Evolutionary conservation across 2,329 filamentous ascomycete species (phyloP), one percentile per base, ranked within the genome.

Genomic region (Aspergillus piperis): DNA sequence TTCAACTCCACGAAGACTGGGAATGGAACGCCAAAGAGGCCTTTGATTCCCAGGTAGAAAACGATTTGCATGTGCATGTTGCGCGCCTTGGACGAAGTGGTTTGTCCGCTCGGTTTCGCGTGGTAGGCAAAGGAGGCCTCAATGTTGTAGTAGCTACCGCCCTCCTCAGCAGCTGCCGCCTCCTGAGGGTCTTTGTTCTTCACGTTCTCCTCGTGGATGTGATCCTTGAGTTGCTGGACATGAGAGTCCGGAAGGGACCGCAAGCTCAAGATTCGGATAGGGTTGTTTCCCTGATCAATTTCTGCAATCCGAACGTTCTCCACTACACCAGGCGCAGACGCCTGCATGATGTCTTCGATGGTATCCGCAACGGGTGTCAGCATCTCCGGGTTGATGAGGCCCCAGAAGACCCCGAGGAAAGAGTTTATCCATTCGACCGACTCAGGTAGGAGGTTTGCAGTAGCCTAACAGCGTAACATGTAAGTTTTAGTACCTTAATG

Each of bases 51-150:
- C 1, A 98, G 84, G 66, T 97, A 98, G 75, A 99, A 98, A 8
- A 97, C 86, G 13, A 98, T 78, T 70, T 96, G 90, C 92, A 97
- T 96, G 70, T 96, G 93, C 91, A 97, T 96, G 73, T 97, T 98
- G 66, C 90, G 86, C 5, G 92, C 92, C 76, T 93, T 95, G 49
- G 90, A 89, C 2, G 90, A 89, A 13, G 92, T 84, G 51, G 88
- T 85, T 60, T 82, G 81, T 5, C 86, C 83, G 2, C 86, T 88
- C 11, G 92, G 92, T 72, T 89, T 87, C 8, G 94, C 91, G 71
- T 97, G 92, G 73, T 97, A 97, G 1, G 93, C 93, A 70, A 97
- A 89, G 0, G 92, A 91, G 25, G 91, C 88, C 74, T 97, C 93
- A 52, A 97, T 82, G 69, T 96, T 97, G 81, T 97, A 97, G 72